Evolutionary conservation across 192 early-diverging fungal species (phyloP), one percentile per base, ranked within the genome.

Genomic region (Phlyctochytrium bullatum): DNA sequence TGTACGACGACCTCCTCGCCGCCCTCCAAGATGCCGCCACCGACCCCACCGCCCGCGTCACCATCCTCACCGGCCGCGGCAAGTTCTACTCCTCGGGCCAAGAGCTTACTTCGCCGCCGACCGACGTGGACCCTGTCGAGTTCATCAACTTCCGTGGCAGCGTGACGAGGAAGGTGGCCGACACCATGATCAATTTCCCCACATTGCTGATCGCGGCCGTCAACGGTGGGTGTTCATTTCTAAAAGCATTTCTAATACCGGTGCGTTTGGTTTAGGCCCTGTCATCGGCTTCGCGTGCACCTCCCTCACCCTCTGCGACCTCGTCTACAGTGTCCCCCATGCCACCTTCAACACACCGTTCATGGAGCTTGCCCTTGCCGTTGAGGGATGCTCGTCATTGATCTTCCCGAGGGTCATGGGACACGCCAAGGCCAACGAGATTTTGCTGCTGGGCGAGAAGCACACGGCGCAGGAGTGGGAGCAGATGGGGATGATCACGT

Each of bases 341-440:
- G 87, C 89, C 14, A 81, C 81, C 12, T 92, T 89, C 72, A 79
- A 74, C 23, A 90, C 88, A 12, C 90, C 90, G 20, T 92, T 92
- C 72, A 89, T 90, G 75, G 79, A 89, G 59, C 77, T 90, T 34
- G 88, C 80, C 80, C 87, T 90, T 63, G 89, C 88, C 62, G 89
- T 86, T 12, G 90, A 91, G 67, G 90, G 86, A 12, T 87, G 85
- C 79, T 89, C 88, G 25, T 85, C 86, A 23, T 62, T 87, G 29
- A 70, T 85, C 2, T 89, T 91, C 58, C 90, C 89, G 54, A 71
- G 86, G 23, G 85, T 88, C 28, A 81, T 91, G 66, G 90, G 90
- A 0, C 65, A 71, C 1, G 74, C 80, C 3, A 72, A 75, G 3
- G 90, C 90, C 33, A 91, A 88, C 75, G 87, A 89, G 60, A 86